A percentile compares a stretch with the other conserved stretches of the same genome.
Evolutionary conservation across 805 yeast species (phyloP).

Genomic region (Nakazawaea holstii): DNA sequence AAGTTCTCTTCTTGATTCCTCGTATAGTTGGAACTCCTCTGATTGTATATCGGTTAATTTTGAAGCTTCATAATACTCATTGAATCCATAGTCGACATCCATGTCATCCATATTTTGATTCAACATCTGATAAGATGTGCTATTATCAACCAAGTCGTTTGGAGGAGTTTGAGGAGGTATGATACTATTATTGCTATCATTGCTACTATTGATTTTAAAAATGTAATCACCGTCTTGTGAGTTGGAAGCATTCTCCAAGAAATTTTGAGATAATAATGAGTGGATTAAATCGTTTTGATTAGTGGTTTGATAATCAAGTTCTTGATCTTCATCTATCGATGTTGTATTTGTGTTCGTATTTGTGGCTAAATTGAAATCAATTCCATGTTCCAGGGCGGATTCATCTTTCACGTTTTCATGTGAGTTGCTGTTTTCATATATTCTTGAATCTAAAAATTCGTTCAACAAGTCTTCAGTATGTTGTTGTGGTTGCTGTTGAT

Average conservation of each 20-base stretch:
- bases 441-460: conserved; percentile 50
- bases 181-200: conserved; percentile 11
- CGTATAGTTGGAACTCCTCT: conserved; percentile 28
- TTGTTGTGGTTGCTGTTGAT: background rate
- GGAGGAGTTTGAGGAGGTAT: conserved; percentile 10
- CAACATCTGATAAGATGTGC: background rate
- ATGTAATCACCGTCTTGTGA: conserved; percentile 1
- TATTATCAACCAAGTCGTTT: background rate
- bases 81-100: background rate
- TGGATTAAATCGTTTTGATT: conserved; percentile 2
- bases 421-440: conserved; percentile 30
- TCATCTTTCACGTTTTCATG: conserved; percentile 15
- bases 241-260: conserved; percentile 3
- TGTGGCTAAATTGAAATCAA: background rate
- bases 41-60: conserved; percentile 3
- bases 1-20: conserved; percentile 41
- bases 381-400: conserved; percentile 9
- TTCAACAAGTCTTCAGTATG: conserved; percentile 42
- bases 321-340: background rate
- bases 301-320: background rate
- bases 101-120: background rate
- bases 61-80: background rate
- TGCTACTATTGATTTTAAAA: conserved; percentile 8
- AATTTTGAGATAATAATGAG: conserved; percentile 4
- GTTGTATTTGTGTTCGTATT: background rate